Conservation (phyloP, 1,284 basidiomycete species). For the Chondrostereum purpureum region DNA sequence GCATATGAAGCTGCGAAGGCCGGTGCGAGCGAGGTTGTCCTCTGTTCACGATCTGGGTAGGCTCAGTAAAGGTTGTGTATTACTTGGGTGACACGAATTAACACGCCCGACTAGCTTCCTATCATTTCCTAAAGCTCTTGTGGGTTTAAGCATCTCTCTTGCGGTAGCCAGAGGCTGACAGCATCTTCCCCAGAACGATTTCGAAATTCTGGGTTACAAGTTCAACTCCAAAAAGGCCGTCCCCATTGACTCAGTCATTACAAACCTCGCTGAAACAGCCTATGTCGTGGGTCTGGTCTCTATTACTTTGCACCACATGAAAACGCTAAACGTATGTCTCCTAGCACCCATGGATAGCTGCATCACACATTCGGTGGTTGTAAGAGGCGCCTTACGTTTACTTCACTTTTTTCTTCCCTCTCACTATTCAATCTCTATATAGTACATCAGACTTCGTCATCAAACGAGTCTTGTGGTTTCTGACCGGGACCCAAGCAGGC, state of each 20-base stretch:
- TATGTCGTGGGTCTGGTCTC: constrained; percentile 38
- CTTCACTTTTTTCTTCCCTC: background rate
- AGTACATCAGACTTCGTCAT: constrained; percentile 59
- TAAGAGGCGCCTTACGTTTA: no score
- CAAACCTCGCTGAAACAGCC: constrained; percentile 48
- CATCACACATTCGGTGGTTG: constrained; percentile 57
- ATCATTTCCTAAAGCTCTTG: constrained; percentile 57
- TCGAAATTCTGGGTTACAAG: constrained; percentile 46
- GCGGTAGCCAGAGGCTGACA: background rate
- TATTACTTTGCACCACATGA: background rate
- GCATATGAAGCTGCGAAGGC: constrained; percentile 47
- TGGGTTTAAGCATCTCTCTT: constrained; percentile 12
- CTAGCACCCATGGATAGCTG: constrained; percentile 51
- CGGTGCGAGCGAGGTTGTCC: constrained; percentile 45
- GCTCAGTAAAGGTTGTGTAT: constrained; percentile 7
- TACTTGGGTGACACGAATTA: no score
- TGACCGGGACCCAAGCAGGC: constrained; percentile 57
- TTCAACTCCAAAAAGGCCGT: constrained; percentile 35
- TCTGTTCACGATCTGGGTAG: constrained; percentile 46
- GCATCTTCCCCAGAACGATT: constrained; percentile 41
- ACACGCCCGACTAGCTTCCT: constrained; percentile 42
- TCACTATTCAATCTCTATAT: background rate
- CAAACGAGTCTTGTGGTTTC: constrained; percentile 53
- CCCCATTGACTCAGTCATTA: constrained; percentile 58
- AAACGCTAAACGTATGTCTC: no score